A percentile compares a stretch with the other conserved stretches of the same genome.
Evolutionary conservation across 148 eudicot genomes (phyloP).

Genomic region (Arbutus unedo): DNA sequence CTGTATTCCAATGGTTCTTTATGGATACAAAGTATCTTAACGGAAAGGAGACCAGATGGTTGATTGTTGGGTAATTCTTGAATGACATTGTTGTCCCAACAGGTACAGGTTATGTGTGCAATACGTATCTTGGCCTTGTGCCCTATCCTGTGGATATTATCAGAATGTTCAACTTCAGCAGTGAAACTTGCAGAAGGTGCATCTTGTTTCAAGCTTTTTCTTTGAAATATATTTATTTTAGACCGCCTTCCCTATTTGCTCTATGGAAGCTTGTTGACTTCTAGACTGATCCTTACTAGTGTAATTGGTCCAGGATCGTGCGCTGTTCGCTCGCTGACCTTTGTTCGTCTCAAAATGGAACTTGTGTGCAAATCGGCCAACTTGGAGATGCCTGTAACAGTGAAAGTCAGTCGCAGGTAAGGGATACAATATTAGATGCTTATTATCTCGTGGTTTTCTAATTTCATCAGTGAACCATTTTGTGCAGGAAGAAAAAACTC

Average conservation of each 20-base stretch:
- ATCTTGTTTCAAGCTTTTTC: conserved; percentile 8
- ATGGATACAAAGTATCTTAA: not conserved
- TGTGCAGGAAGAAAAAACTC: conserved; percentile 42
- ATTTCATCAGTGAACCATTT: not conserved
- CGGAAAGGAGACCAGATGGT: not conserved
- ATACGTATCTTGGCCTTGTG: conserved; percentile 48
- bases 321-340: conserved; percentile 56
- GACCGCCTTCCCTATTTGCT: not conserved
- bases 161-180: conserved; percentile 78
- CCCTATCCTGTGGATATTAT: conserved; percentile 77
- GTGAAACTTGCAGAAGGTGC: conserved; percentile 75
- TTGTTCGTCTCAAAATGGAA: conserved; percentile 35
- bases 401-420: conserved; percentile 24
- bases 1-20: not conserved
- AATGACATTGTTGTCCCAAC: conserved; percentile 18
- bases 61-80: not conserved
- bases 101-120: conserved; percentile 90
- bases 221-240: not conserved
- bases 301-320: conserved; percentile 53
- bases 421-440: not conserved
- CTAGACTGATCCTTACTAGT: conserved; percentile 1
- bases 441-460: not conserved
- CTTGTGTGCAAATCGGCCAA: conserved; percentile 30
- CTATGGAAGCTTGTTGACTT: not conserved
- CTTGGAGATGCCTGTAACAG: conserved; percentile 20